Base-by-base conservation (phyloP, 2,329 filamentous ascomycete genomes). In the Lachnellula arida region DNA sequence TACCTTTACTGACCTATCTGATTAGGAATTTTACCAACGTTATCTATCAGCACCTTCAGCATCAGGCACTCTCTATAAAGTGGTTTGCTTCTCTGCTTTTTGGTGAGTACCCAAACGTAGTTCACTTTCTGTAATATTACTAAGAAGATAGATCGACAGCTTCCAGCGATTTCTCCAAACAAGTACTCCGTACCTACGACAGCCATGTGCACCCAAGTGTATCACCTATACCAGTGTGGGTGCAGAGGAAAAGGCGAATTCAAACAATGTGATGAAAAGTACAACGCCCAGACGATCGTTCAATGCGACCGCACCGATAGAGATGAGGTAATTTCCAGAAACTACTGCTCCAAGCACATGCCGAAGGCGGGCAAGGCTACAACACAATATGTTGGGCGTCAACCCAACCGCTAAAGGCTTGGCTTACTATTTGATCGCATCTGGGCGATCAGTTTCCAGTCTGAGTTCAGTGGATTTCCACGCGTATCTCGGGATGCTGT, bases 241-340 rank as follows among this genome's bases (percentile, higher is more conserved):
- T 46, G 44, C 22, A 46, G 44, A n/a, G 2, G 1, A 2, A 46
- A 46, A 46, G 44, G 44, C 44, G 44, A 46, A 25, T 46, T 46
- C 44, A 46, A 46, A n/a, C 44, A 46, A 19, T 46, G 44, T 46
- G 44, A 46, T 25, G 44, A 25, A 46, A 46, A 46, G 44, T 46
- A 46, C 19, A 5, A 46, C 19, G 44, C 44, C 19, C 5, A 46
- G n/a, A 46, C n/a, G 14, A 46, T 3, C 2, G 9, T 46, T 8
- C 44, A 46, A 46, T 46, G 44, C 44, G 44, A 46, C 19, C 44
- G 44, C n/a, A 46, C 44, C 4, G 2, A 46, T 7, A 46, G 14
- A 1, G 19, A 46, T 46, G 44, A 46, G 6, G 2, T 17, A 1
- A 4, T 46, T 23, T 49, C 46, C 25, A 49, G 46, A 32, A 49